Evolutionary conservation across 306 rosid species (phyloP), one percentile per base, ranked within the genome.

Genomic region (Abrus pulchellus): DNA sequence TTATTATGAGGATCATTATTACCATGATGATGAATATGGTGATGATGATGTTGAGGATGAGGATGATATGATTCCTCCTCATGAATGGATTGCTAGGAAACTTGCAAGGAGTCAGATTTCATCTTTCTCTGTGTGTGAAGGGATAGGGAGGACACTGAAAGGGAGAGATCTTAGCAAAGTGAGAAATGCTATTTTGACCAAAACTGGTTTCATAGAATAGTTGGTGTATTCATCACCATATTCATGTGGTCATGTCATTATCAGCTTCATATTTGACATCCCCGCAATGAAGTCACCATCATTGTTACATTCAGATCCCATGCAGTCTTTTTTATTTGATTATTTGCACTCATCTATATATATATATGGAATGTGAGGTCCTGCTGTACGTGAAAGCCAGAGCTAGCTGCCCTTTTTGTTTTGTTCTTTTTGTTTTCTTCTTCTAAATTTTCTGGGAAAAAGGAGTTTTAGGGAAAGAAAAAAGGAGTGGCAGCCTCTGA

Each of bases 141-240:
- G 95, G 34, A 72, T 80, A 47, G 95, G 97, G 64, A 92, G 95
- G 83, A 92, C 89, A 47, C 86, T 92, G 62, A 92, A 92, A 85
- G 97, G 97, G 66, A 89, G 97, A 86, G 97, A 92, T 85, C 92
- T 92, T 29, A 92, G 93, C 86, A 92, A 88, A 84, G 90, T 92
- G 62, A 92, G 95, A 59, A 86, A 90, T 82, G 86, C 89, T 54
- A 71, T 92, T 84, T 85, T 90, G 87, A 90, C 89, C 34, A 89
- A 92, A 86, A 92, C 95, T 59, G 97, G 97, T 50, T 92, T 90
- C 86, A 77, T 92, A 45, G 95, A 89, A 88, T 90, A 83, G 74
- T 13, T 52, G 33, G 12, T 68, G 67, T 45, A 63, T 56, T 64
- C 69, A 36, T 66, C 53, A 48, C 78, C 74, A 60, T 34, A 1